Evolutionary conservation across 139 green algal species (phyloP).

Genomic region (Coelastrella sp.): DNA sequence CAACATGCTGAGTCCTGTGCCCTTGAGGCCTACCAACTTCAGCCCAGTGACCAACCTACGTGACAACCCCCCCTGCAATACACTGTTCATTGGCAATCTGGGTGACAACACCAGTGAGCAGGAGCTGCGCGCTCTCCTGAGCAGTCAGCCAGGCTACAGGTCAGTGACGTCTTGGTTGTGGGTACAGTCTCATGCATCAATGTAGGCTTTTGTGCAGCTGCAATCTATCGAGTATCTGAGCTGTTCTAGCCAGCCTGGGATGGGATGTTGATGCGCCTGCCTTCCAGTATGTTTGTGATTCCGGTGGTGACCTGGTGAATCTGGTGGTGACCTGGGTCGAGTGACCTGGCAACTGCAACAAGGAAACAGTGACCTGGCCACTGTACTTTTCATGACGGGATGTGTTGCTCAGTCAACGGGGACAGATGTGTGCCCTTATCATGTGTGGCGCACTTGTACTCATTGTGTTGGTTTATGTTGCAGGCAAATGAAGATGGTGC

Average conservation of each 20-base stretch:
- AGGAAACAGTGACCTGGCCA: too few relatives aligned
- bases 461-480: constrained; percentile 37
- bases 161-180: neutral
- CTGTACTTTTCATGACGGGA: too few relatives aligned
- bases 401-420: too few relatives aligned
- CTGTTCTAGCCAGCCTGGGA: too few relatives aligned
- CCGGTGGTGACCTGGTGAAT: too few relatives aligned
- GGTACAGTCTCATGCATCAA: neutral
- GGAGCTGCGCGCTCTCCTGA: constrained; percentile 64
- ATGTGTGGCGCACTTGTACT: too few relatives aligned
- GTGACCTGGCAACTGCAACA: too few relatives aligned
- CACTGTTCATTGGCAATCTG: constrained; percentile 88
- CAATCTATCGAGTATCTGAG: too few relatives aligned
- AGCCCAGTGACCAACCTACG: constrained; percentile 80
- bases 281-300: too few relatives aligned
- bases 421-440: too few relatives aligned
- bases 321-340: too few relatives aligned
- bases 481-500: constrained; percentile 89
- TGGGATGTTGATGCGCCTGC: too few relatives aligned
- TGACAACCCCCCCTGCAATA: constrained; percentile 97
- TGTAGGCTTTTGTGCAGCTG: neutral
- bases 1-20: constrained; percentile 34
- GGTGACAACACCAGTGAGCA: constrained; percentile 59
- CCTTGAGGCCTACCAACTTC: constrained; percentile 53
- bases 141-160: constrained; percentile 63